Evolutionary conservation across 768 basidiomycete species (phyloP).

Genomic region (Cubamyces lactineus): DNA sequence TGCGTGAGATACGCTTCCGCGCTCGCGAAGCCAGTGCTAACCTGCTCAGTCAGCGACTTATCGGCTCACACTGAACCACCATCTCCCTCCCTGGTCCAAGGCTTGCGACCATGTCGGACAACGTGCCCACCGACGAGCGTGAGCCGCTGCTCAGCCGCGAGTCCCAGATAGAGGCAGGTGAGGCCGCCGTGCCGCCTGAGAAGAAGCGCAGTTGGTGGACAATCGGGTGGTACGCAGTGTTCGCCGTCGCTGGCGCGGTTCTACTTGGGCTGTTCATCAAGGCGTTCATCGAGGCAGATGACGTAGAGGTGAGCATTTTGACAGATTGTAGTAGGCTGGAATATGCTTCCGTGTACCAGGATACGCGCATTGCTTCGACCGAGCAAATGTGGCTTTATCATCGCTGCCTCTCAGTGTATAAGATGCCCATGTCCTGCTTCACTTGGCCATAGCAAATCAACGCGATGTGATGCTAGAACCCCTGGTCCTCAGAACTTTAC

Average conservation of each 20-base stretch:
- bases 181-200: constrained; percentile 18
- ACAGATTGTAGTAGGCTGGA: neutral
- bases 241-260: constrained; percentile 42
- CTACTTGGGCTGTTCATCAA: constrained; percentile 61
- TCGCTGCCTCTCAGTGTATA: too few species aligned
- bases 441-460: too few species aligned
- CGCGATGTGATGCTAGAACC: too few species aligned
- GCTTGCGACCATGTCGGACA: neutral
- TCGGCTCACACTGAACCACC: neutral
- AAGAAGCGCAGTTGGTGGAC: constrained; percentile 35
- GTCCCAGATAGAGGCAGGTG: constrained; percentile 12
- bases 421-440: too few species aligned
- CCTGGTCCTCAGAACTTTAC: too few species aligned
- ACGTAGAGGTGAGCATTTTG: constrained; percentile 58
- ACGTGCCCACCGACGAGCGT: constrained; percentile 23
- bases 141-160: constrained; percentile 27
- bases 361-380: too few species aligned
- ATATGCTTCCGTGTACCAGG: too few species aligned
- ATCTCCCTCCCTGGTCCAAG: too few species aligned
- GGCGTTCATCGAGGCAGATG: constrained; percentile 68
- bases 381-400: too few species aligned
- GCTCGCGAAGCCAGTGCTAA: neutral
- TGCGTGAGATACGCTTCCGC: constrained; percentile 2
- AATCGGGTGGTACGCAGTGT: constrained; percentile 37
- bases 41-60: constrained; percentile 20